Conservation (phyloP, 768 basidiomycete genomes). For the Lactarius hengduanensis region DNA sequence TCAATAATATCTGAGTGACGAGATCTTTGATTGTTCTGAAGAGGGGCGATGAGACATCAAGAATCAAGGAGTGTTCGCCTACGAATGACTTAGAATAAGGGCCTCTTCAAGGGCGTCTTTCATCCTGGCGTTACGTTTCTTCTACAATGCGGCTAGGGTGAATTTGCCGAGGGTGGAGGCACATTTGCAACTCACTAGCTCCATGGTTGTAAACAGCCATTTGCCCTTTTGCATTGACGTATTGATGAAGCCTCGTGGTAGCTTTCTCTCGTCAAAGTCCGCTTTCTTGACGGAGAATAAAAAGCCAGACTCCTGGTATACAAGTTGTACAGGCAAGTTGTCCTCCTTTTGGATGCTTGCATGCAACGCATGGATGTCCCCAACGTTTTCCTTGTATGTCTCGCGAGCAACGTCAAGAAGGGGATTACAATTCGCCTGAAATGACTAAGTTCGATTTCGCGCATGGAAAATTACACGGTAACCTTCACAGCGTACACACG, state of each 20-base stretch:
- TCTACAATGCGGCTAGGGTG: constrained; percentile 43
- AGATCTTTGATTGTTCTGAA: constrained; percentile 77
- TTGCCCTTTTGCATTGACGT: constrained; percentile 63
- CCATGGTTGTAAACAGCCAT: constrained; percentile 75
- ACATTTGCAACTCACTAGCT: constrained; percentile 55
- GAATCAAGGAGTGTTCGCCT: constrained; percentile 22
- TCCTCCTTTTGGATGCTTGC: constrained; percentile 58
- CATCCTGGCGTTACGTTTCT: constrained; percentile 86
- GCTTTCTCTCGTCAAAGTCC: constrained; percentile 57
- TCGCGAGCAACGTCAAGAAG: constrained; percentile 93
- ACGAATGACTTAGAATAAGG: constrained; percentile 82
- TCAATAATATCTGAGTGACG: constrained; percentile 61
- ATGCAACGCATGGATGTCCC: constrained; percentile 77
- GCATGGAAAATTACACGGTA: neutral
- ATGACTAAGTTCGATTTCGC: neutral
- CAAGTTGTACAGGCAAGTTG: constrained; percentile 59
- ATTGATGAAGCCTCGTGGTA: constrained; percentile 74
- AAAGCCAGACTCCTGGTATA: constrained; percentile 75
- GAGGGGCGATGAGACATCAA: constrained; percentile 3
- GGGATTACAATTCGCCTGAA: constrained; percentile 70
- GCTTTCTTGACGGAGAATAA: constrained; percentile 67
- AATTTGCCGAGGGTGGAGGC: neutral
- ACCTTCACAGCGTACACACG: constrained; percentile 89
- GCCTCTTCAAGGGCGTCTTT: constrained; percentile 90
- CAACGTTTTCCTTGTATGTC: constrained; percentile 90